Conservation (phyloP, 75 land plant genomes). For the Cunninghamia lanceolata region DNA sequence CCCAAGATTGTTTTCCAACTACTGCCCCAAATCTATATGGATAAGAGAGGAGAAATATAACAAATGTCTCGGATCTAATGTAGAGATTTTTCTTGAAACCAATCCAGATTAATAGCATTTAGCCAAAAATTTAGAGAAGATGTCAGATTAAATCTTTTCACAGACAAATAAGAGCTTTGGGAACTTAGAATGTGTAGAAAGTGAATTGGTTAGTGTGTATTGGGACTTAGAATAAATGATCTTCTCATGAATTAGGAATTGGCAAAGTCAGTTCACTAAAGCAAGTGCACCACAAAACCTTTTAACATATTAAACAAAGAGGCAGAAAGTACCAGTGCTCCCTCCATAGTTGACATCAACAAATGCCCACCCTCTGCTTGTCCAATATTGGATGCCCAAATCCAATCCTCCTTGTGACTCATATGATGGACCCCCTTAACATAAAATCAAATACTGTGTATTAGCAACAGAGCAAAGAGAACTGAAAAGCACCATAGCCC, state of each 20-base stretch:
- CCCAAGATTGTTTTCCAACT: too few species aligned
- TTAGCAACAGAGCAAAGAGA: not conserved
- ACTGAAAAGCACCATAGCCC: not conserved
- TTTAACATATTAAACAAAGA: not conserved
- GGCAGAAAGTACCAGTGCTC: constrained; percentile 74
- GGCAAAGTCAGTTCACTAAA: not conserved
- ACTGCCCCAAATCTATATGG: not conserved
- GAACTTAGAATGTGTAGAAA: not conserved
- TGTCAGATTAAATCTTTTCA: not conserved
- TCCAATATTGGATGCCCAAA: constrained; percentile 89
- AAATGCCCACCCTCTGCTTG: constrained; percentile 99
- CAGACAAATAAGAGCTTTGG: not conserved
- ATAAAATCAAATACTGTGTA: not conserved
- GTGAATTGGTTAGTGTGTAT: not conserved
- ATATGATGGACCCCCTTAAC: constrained; percentile 79
- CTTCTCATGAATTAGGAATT: too few species aligned
- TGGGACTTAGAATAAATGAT: not conserved
- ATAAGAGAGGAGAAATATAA: not conserved
- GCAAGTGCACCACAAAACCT: not conserved
- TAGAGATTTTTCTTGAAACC: not conserved
- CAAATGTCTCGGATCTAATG: not conserved
- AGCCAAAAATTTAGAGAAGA: not conserved
- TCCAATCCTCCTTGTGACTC: constrained; percentile 71
- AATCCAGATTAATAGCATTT: not conserved
- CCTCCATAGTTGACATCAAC: constrained; percentile 99